Evolutionary conservation across 2,329 filamentous ascomycete genomes (phyloP).

Genomic region (Aspergillus ustus): DNA sequence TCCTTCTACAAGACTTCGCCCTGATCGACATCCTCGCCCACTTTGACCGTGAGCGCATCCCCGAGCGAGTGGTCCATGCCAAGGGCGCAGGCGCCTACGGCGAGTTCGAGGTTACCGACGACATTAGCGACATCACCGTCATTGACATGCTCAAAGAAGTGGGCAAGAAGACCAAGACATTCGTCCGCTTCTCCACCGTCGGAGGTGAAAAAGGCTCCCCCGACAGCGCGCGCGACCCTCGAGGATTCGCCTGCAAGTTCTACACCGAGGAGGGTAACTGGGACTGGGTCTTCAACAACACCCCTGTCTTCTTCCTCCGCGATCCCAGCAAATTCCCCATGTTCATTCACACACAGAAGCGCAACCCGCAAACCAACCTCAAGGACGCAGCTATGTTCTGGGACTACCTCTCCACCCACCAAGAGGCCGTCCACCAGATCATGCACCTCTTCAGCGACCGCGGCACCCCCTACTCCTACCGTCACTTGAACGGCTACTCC

Average conservation of each 20-base stretch:
- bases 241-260: slow-evolving; percentile 76
- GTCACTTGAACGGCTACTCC: slow-evolving; percentile 71
- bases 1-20: slow-evolving; percentile 69
- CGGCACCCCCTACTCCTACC: slow-evolving; percentile 67
- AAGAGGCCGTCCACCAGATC: slow-evolving; percentile 66
- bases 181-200: slow-evolving; percentile 75
- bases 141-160: slow-evolving; percentile 58
- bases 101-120: slow-evolving; percentile 52
- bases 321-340: slow-evolving; percentile 75
- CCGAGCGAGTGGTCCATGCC: slow-evolving; percentile 49
- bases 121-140: slow-evolving; percentile 55
- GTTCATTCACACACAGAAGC: slow-evolving; percentile 76
- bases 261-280: slow-evolving; percentile 75
- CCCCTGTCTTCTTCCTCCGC: slow-evolving; percentile 75
- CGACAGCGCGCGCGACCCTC: slow-evolving; percentile 72
- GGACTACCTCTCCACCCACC: slow-evolving; percentile 66
- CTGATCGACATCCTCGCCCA: slow-evolving; percentile 63
- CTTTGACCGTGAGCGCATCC: slow-evolving; percentile 48
- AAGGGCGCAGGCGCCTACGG: slow-evolving; percentile 49
- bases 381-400: slow-evolving; percentile 73
- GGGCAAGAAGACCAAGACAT: slow-evolving; percentile 71
- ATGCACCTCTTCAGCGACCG: slow-evolving; percentile 71
- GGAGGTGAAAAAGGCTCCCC: slow-evolving; percentile 74
- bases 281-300: slow-evolving; percentile 75
- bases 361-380: slow-evolving; percentile 71